These are phyloP conservation scores for Neobulgaria alba DNA, from an alignment of 2,329 filamentous ascomycete species.

Conservation along the genomic window DNA sequence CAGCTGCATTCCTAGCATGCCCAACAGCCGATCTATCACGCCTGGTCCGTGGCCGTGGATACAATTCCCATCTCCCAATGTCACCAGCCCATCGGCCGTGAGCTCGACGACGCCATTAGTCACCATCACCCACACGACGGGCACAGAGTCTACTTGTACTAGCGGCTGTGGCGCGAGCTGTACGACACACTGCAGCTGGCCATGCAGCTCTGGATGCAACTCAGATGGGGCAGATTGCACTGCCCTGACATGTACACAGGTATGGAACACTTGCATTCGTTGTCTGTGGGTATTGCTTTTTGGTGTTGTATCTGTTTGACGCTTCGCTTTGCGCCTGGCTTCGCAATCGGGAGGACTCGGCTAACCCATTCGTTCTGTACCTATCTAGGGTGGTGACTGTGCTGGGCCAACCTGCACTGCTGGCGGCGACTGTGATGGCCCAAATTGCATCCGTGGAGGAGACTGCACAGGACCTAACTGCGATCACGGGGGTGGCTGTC, in stretches of 20 bases:
- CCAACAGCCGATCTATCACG: constrained; percentile 1
- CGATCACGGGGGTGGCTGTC: not conserved
- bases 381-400: not conserved
- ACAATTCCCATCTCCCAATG: not conserved
- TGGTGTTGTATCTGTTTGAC: not conserved
- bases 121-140: constrained; percentile 1
- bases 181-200: not conserved
- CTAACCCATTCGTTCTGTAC: no score
- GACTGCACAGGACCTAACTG: constrained; percentile 1
- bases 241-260: not conserved
- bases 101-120: not conserved
- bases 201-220: not conserved
- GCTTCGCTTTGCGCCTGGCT: constrained; percentile 1
- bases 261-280: no score
- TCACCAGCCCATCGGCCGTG: no score
- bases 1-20: not conserved
- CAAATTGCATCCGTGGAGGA: not conserved
- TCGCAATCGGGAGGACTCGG: no score
- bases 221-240: not conserved
- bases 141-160: not conserved
- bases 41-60: not conserved
- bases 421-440: not conserved
- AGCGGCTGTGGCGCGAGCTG: not conserved
- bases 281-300: no score
- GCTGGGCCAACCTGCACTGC: not conserved